These are phyloP conservation scores for Xerophyta viscosa DNA, from an alignment of 106 monocot species.

Conservation along the genomic window DNA sequence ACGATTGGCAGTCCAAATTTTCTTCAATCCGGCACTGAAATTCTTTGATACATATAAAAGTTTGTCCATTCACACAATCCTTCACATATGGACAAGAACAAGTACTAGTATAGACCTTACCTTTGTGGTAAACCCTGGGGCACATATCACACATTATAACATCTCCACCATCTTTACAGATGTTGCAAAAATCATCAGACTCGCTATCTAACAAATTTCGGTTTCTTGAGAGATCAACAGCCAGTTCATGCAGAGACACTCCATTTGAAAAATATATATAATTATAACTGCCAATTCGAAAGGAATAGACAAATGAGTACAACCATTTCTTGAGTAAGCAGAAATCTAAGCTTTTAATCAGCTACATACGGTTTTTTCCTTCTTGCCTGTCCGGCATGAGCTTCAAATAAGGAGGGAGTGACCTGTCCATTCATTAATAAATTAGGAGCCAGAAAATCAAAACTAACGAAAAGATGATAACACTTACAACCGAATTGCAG, in stretches of 20 bases:
- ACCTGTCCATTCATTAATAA: conserved; percentile 18
- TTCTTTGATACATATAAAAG: too few species aligned
- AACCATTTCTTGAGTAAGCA: neutral
- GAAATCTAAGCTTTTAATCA: neutral
- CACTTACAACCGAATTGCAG: conserved; percentile 22
- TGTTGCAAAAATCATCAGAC: conserved; percentile 26
- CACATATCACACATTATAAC: conserved; percentile 32
- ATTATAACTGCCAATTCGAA: conserved; percentile 16
- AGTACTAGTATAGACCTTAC: too few species aligned
- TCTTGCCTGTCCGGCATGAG: conserved; percentile 36
- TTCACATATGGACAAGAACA: too few species aligned
- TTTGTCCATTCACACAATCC: too few species aligned
- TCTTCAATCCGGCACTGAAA: too few species aligned
- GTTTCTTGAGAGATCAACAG: conserved; percentile 21
- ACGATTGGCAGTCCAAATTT: too few species aligned
- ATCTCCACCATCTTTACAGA: conserved; percentile 23
- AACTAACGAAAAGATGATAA: neutral
- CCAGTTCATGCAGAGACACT: conserved; percentile 35
- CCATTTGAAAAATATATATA: conserved; percentile 38
- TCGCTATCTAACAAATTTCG: conserved; percentile 8
- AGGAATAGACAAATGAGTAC: neutral
- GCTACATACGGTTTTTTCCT: conserved; percentile 36
- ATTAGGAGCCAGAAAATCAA: neutral
- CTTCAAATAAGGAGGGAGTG: conserved; percentile 40
- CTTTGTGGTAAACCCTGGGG: conserved; percentile 33